Conservation (phyloP, 805 yeast genomes). For the Candida takata region DNA sequence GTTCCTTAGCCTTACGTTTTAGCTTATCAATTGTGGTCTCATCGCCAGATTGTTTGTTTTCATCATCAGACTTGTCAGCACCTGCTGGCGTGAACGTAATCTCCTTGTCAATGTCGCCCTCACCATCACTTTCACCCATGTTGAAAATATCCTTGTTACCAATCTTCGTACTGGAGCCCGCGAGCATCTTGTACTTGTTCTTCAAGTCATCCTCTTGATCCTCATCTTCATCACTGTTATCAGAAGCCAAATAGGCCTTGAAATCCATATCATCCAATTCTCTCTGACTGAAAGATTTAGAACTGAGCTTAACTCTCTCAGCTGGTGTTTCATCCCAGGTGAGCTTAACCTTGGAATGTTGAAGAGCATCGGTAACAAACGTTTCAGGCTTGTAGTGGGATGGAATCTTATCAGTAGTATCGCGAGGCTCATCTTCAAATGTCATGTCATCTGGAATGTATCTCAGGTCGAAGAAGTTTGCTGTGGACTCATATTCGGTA, state of each 20-base stretch:
- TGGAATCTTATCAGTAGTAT: conserved; percentile 66
- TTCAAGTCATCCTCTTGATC: conserved; percentile 29
- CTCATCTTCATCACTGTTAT: conserved; percentile 50
- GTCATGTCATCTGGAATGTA: conserved; percentile 91
- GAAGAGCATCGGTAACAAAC: conserved; percentile 91
- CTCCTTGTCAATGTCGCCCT: conserved; percentile 72
- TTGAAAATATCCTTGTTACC: conserved; percentile 31
- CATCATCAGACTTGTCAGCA: conserved; percentile 26
- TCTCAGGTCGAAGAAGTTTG: conserved; percentile 87
- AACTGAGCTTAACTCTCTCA: conserved; percentile 70
- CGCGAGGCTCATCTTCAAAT: conserved; percentile 72
- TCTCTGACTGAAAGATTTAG: conserved; percentile 77
- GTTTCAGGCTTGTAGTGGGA: conserved; percentile 67
- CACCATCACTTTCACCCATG: conserved; percentile 14
- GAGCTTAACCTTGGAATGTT: conserved; percentile 90
- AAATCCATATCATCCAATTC: conserved; percentile 90
- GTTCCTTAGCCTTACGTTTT: conserved; percentile 85
- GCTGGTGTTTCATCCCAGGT: conserved; percentile 99
- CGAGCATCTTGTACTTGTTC: conserved; percentile 56
- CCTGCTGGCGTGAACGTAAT: conserved; percentile 88
- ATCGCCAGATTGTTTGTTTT: conserved; percentile 32
- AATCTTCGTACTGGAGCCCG: conserved; percentile 33
- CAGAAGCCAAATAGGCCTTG: conserved; percentile 85
- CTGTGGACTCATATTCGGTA: conserved; percentile 91
- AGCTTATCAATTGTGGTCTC: conserved; percentile 75